Evolutionary conservation across 176 grass and related monocot species (phyloP), one percentile per base, ranked within the genome.

Genomic region (Oryza punctata): DNA sequence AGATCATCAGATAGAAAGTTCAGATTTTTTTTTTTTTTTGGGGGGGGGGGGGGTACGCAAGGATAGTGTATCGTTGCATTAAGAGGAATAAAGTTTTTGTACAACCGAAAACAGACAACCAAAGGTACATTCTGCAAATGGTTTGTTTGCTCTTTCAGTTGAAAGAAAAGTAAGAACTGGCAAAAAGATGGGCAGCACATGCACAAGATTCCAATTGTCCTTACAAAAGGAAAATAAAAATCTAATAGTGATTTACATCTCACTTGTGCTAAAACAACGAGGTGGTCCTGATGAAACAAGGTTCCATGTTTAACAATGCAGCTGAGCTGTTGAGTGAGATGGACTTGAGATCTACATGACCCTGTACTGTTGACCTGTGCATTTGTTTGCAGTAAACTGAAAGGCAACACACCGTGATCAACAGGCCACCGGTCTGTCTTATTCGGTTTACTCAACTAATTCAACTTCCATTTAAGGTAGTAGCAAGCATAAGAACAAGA

Each of bases 101-200:
- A 41, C 40, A 41, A 11, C 40, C 8, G 2, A 41, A 41, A 41
- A 11, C 40, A 41, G 65, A 69, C 49, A 70, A 49, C 47, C 64
- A 69, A 69, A 54, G 5, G 11, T 29, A 19, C 63, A 29, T 9
- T 19, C 2, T 16, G 57, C 29, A 7, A 47, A 66, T 46, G 45
- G 10, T 63, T 76, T 75, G 10, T 69, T 76, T 75, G 45, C n/a
- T 69, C 12, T 73, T 43, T 69, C 63, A 45, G 78, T 59, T 16
- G 18, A 26, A 26, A 69, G 1, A 57, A 49, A 4, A 12, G 0
- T 13, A 71, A 63, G 23, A 69, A 26, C 16, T 15, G 32, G 1
- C 37, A 10, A 19, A 28, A 76, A 47, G 14, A 28, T 52, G 28
- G 44, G 19, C 32, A 33, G 32, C 67, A 72, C 74, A 57, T 77